phyloP scores from a whole-genome alignment of 75 land plant species.

The Pseudotsuga menziesii region DNA sequence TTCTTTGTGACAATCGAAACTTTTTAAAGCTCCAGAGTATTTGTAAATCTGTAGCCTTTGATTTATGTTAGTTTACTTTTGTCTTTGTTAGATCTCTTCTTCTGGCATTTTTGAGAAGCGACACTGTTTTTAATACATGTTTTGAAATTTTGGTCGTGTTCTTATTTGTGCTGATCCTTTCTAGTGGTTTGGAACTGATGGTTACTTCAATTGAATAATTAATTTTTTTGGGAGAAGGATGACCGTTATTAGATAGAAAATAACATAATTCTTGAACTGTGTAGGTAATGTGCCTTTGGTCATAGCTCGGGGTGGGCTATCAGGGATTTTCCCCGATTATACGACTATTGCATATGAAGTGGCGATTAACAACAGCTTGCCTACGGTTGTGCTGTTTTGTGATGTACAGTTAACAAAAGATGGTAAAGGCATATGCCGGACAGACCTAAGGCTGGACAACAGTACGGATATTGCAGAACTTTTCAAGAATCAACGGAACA shows the following conservation, averaged over 20 bases:
- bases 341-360: conserved; percentile 35
- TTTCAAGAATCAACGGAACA: conserved; percentile 20
- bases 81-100: no score
- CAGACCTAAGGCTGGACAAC: conserved; percentile 35
- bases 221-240: neutral
- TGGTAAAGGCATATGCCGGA: conserved; percentile 39
- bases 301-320: conserved; percentile 72
- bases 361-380: conserved; percentile 22
- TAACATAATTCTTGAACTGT: neutral
- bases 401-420: conserved; percentile 68
- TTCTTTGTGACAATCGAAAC: no score
- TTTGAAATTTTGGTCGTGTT: no score
- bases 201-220: neutral
- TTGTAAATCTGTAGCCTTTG: no score
- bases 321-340: conserved; percentile 77
- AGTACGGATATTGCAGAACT: conserved; percentile 30
- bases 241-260: no score
- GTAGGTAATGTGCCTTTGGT: conserved; percentile 62
- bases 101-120: no score
- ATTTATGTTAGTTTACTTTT: no score
- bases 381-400: conserved; percentile 29
- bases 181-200: no score
- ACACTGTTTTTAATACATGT: no score
- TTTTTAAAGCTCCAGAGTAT: no score
- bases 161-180: neutral